Evolutionary conservation across 305 asterid species (phyloP), one percentile per base, ranked within the genome.

Genomic region (Solanum hybrid): DNA sequence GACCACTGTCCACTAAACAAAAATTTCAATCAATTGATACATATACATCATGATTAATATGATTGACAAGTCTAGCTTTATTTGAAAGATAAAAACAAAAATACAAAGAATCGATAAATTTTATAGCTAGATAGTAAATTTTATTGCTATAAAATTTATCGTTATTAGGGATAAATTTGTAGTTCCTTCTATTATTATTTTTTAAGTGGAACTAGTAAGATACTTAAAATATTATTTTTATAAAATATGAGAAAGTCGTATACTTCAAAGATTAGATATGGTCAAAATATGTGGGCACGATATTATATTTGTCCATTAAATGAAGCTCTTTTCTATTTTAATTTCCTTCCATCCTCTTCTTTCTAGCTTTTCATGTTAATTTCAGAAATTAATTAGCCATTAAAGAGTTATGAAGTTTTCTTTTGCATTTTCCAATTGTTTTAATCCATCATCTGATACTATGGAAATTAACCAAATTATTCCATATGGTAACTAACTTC

Each of bases 351-450:
- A 84, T 29, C 40, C 31, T 17, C 87, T 17, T 31, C 42, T 45
- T 84, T 14, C 29, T 75, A 14, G 37, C 12, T 84, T 84, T 81
- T 10, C 19, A 45, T 84, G 0, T 84, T 45, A 45, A 15, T 51
- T 51, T 32, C 88, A 56, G 2, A 31, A 85, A 79, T 79, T 79
- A 32, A 73, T 73, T 29, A 6, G 7, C 32, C 45, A 31, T 51
- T 38, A 51, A 84, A 84, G 12, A 84, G 72, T 31, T 32, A 88
- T 91, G 93, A 92, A 88, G 92, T 69, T 91, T 66, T 73, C 87
- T 9, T 81, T 89, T 3, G 45, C 89, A 36, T 88, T 89, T 64
- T 32, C 35, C 0, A 88, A 36, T 8, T 91, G 94, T 90, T 92
- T 91, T 87, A 35, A n/a, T 51, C n/a, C 89, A 19, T 4, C 88